phyloP scores from a whole-genome alignment of 78 protist genomes.

The Cavenderia fasciculata region DNA sequence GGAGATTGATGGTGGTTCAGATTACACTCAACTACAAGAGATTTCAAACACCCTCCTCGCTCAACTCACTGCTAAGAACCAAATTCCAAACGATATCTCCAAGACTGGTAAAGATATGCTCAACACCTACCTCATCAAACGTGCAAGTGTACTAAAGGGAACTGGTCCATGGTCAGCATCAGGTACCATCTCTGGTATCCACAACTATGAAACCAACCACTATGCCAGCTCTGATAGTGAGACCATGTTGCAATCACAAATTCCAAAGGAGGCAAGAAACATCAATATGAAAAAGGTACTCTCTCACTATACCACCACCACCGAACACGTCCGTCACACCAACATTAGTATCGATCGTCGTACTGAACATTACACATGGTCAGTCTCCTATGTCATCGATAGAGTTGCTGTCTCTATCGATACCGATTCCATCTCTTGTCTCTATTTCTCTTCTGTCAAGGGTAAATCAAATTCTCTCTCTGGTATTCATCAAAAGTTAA shows the following conservation, averaged over 20 bases:
- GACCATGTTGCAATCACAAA: too few species aligned
- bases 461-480: too few species aligned
- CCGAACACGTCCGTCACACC: neutral
- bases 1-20: neutral
- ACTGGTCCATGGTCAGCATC: neutral
- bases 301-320: neutral
- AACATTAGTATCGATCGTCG: too few species aligned
- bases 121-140: too few species aligned
- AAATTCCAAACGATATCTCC: neutral
- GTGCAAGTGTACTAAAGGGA: neutral
- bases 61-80: neutral
- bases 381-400: neutral
- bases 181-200: neutral
- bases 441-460: neutral
- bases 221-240: too few species aligned
- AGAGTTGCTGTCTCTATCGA: neutral
- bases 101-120: neutral
- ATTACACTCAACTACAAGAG: neutral
- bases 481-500: too few species aligned
- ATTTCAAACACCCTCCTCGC: neutral
- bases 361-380: neutral
- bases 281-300: too few species aligned
- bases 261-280: neutral
- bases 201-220: neutral
- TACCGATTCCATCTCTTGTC: neutral